Base-by-base conservation (phyloP, 2,329 filamentous ascomycete genomes). In the Colletotrichum tofieldiae region DNA sequence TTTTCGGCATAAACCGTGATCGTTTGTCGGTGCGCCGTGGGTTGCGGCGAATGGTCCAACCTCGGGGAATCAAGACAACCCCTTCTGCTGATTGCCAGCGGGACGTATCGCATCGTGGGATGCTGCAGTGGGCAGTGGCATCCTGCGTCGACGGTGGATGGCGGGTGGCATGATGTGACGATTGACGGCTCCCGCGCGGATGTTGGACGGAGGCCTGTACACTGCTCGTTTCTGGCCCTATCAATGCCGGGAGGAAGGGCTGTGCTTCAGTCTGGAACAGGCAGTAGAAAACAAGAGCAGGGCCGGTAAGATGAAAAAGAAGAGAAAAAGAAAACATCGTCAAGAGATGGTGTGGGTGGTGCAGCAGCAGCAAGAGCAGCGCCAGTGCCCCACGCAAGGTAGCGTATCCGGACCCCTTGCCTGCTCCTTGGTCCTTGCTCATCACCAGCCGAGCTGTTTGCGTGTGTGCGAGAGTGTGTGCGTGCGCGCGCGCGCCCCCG, bases 291-390 rank as follows among this genome's bases (percentile, higher is more conserved):
- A 58, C 35, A 45, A 8, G 14, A 18, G 26, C 23, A 9, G 20
- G 12, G 35, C n/a, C 26, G 6, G 16, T 1, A n/a, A 32, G 49
- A 7, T 14, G 11, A 6, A 11, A 20, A 37, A 32, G 29, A 29
- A 39, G 37, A 6, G 29, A 49, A 66, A 35, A 59, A 65, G 52
- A 26, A 70, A 55, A 23, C 45, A 39, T 66, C 39, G 54, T 58
- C 35, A 29, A 65, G 54, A 39, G 47, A 35, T 55, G 52, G 52
- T 32, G 43, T 54, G 62, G 29, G 52, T 37, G 47, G 47, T 49
- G 45, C n/a, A 5, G 43, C 47, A 35, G 37, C 37, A 35, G 23
- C 26, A n/a, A 55, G 26, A 26, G 52, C 43, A 59, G 52, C 26
- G 11, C 32, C 39, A 49, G 47, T 58, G 52, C 52, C 43, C 61